Conservation (phyloP, 2,329 filamentous ascomycete genomes). For the Diplodia corticola region DNA sequence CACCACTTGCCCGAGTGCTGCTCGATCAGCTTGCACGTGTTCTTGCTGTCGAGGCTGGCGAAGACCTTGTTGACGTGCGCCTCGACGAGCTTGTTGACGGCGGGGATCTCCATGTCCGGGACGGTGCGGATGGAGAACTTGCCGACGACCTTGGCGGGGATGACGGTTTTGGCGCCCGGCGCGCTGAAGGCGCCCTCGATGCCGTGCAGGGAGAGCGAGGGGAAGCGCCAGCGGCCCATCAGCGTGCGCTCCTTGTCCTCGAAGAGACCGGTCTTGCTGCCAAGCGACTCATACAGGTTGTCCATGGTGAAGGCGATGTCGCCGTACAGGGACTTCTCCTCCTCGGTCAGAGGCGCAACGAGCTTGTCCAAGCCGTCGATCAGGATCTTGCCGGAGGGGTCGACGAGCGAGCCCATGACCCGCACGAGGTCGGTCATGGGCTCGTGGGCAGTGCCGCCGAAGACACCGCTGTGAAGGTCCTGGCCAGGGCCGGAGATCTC, state of each 20-base stretch:
- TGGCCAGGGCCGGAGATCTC: slow-evolving; percentile 88
- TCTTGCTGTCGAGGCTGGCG: slow-evolving; percentile 86
- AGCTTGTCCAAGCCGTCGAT: slow-evolving; percentile 94
- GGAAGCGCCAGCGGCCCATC: slow-evolving; percentile 95
- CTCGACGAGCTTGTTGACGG: slow-evolving; percentile 82
- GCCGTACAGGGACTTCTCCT: slow-evolving; percentile 86
- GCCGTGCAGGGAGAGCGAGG: slow-evolving; percentile 90
- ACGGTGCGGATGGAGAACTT: slow-evolving; percentile 99
- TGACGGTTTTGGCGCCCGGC: slow-evolving; percentile 95
- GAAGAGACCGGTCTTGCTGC: slow-evolving; percentile 83
- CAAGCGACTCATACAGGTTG: slow-evolving; percentile 87
- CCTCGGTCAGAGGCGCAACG: slow-evolving; percentile 81
- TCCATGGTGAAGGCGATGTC: slow-evolving; percentile 95
- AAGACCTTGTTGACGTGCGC: slow-evolving; percentile 83
- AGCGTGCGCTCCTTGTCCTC: slow-evolving; percentile 87
- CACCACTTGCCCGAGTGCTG: slow-evolving; percentile 98
- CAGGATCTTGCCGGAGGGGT: slow-evolving; percentile 86
- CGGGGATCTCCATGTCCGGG: slow-evolving; percentile 91
- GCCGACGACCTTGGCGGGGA: slow-evolving; percentile 94
- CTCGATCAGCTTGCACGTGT: slow-evolving; percentile 76
- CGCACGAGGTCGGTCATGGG: slow-evolving; percentile 95
- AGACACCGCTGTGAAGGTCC: slow-evolving; percentile 95
- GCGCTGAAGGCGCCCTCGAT: slow-evolving; percentile 93
- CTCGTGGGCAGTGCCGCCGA: slow-evolving; percentile 93
- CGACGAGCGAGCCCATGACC: slow-evolving; percentile 80